Percentiles rank a stretch among this genome's conserved stretches.
phyloP scores from a whole-genome alignment of 352 stramenopile genomes.

The Phytophthora lateralis region DNA sequence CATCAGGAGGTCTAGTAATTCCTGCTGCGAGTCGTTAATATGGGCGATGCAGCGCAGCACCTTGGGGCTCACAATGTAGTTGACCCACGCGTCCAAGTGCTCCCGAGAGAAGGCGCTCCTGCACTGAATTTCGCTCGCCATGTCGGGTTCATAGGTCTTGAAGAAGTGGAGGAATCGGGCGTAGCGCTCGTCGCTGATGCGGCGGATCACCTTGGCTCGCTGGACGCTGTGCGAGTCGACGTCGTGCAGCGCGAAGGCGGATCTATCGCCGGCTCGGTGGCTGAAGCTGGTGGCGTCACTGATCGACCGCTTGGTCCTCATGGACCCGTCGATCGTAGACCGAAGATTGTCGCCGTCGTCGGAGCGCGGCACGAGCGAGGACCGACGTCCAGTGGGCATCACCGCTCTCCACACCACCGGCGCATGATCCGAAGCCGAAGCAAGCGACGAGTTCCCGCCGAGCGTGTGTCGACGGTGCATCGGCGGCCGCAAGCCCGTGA shows the following conservation, averaged over 20 bases:
- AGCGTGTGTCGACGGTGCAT: conserved; percentile 28
- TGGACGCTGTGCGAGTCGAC: conserved; percentile 34
- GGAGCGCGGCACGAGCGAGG: conserved; percentile 19
- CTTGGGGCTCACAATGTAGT: conserved; percentile 44
- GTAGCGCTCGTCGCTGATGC: conserved; percentile 34
- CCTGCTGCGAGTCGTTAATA: conserved; percentile 23
- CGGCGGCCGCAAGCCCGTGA: conserved; percentile 10
- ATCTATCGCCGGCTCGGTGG: conserved; percentile 5
- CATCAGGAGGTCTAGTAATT: conserved; percentile 43
- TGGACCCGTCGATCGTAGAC: conserved; percentile 26
- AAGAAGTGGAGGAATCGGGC: conserved; percentile 44
- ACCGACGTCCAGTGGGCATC: conserved; percentile 32
- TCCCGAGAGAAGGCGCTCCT: conserved; percentile 25
- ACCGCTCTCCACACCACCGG: conserved; percentile 33
- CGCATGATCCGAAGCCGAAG: conserved; percentile 17
- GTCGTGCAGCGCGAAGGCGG: conserved; percentile 31
- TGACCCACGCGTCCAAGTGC: conserved; percentile 41
- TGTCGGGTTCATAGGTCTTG: conserved; percentile 40
- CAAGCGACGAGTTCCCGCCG: conserved; percentile 18
- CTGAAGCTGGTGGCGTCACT: conserved; percentile 22
- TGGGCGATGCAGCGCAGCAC: conserved; percentile 25
- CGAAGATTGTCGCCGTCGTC: conserved; percentile 15
- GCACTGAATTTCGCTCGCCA: conserved; percentile 41
- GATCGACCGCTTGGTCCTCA: conserved; percentile 27
- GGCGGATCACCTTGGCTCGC: conserved; percentile 29